Evolutionary conservation across 768 basidiomycete species (phyloP), one percentile per base, ranked within the genome.

Genomic region (Rhodotorula diobovata): DNA sequence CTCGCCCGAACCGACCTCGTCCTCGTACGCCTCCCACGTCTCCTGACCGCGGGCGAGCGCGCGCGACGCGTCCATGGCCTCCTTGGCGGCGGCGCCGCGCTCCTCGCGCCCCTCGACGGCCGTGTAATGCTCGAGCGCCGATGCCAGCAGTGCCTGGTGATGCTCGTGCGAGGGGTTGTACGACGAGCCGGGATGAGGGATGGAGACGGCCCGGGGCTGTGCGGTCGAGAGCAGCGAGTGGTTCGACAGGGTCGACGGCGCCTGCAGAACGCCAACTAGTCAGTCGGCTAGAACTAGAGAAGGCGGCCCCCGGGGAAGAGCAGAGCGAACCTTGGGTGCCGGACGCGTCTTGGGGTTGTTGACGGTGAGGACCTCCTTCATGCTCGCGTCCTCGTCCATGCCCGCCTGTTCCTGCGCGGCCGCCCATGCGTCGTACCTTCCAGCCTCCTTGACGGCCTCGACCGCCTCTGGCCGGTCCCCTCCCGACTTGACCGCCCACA

Each of bases 111-210:
- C 66, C 23, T 70, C 67, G 34, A 65, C 66, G 30, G 71, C 71
- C 35, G 67, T 68, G 69, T 75, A 63, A 39, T 65, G 66, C 39
- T 68, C 63, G 61, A 64, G 66, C 6, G 73, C 72, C 3, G 61
- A 55, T 28, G 55, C 51, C 21, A 76, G 68, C 21, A 78, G 67
- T 10, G 74, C 71, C 51, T 74, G 74, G 69, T 76, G 77, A 37
- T 76, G 66, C 9, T 64, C 63, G 60, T 68, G 71, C 1, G 72
- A 28, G 18, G 76, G 76, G 69, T 75, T 77, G 76, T 76, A 75
- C 10, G 77, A 76, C 39, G 68, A 63, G 48, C 76, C 76, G 39
- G 76, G 70, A 34, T 76, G 75, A 7, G 77, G 77, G n/a, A 72
- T 45, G n/a, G 65, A 35, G 66, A 77, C 63, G 30, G 76, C 61